A percentile compares a stretch with the other conserved stretches of the same genome.
Evolutionary conservation across 306 rosid species (phyloP).

Genomic region (Prosopis cineraria): DNA sequence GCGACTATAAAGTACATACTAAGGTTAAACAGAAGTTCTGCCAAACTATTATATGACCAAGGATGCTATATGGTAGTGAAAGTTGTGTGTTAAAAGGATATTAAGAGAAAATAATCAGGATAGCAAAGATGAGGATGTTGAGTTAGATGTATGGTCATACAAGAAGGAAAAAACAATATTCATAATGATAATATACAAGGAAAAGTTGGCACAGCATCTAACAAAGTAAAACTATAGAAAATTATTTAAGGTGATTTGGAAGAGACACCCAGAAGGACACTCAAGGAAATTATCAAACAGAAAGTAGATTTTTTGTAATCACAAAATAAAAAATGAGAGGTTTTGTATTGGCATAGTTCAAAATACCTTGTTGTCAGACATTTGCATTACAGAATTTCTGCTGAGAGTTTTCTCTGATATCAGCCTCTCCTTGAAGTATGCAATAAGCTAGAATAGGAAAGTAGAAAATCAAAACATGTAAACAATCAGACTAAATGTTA

Average conservation of each 20-base stretch:
- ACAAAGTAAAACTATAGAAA: background rate
- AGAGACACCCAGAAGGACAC: background rate
- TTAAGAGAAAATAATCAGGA: background rate
- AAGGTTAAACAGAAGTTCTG: background rate
- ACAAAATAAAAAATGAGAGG: conserved; percentile 28
- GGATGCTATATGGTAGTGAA: background rate
- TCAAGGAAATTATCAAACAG: background rate
- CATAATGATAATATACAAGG: background rate
- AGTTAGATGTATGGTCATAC: background rate
- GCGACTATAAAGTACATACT: background rate
- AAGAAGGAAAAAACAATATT: background rate
- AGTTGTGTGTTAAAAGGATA: background rate
- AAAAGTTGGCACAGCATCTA: background rate
- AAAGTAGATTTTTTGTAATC: conserved; percentile 6
- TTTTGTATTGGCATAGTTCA: conserved; percentile 5
- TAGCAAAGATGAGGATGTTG: background rate
- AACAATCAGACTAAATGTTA: conserved; percentile 28
- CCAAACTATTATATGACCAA: background rate
- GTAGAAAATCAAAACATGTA: conserved; percentile 27
- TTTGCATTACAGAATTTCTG: conserved; percentile 77
- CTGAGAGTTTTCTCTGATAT: conserved; percentile 75
- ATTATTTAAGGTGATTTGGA: background rate
- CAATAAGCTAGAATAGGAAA: conserved; percentile 56
- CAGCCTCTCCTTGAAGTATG: conserved; percentile 69
- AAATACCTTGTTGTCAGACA: conserved; percentile 61